phyloP scores from a whole-genome alignment of 2,329 filamentous ascomycete species.

The Aureobasidium lini region DNA sequence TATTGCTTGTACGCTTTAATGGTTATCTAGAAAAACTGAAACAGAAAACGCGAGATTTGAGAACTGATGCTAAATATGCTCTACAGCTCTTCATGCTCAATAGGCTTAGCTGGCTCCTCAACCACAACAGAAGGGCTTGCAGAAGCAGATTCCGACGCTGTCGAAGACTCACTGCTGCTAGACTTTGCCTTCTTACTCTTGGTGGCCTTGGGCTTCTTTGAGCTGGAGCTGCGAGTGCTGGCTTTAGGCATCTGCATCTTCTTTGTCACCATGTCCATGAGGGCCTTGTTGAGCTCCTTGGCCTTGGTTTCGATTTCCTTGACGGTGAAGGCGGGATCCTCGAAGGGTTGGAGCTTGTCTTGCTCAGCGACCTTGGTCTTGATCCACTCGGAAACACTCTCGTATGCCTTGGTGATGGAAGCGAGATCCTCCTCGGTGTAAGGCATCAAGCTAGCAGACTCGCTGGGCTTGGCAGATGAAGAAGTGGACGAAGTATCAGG shows the following conservation, averaged over 20 bases:
- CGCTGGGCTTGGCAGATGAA: conserved; percentile 29
- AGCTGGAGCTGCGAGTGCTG: conserved; percentile 21
- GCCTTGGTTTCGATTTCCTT: conserved; percentile 65
- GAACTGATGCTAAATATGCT: neutral
- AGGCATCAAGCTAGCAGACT: conserved; percentile 51
- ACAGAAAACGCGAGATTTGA: neutral
- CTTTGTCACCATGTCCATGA: conserved; percentile 64
- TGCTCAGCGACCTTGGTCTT: conserved; percentile 63
- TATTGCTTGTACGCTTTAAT: no score
- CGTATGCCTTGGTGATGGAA: conserved; percentile 54
- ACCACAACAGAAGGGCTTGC: neutral
- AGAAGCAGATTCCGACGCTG: neutral
- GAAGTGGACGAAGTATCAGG: conserved; percentile 45
- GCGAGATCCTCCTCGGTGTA: conserved; percentile 69
- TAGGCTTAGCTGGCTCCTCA: conserved; percentile 4
- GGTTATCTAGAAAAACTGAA: neutral
- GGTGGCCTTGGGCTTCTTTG: conserved; percentile 27
- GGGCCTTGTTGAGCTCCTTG: conserved; percentile 62
- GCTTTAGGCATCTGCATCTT: conserved; percentile 44
- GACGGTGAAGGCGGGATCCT: conserved; percentile 66
- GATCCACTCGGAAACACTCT: conserved; percentile 65
- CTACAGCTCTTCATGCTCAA: conserved; percentile 16
- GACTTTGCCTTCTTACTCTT: conserved; percentile 26
- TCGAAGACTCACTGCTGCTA: neutral
- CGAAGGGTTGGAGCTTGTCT: conserved; percentile 58